Evolutionary conservation across 306 rosid species (phyloP), one percentile per base, ranked within the genome.

Genomic region (Vicia sativa): DNA sequence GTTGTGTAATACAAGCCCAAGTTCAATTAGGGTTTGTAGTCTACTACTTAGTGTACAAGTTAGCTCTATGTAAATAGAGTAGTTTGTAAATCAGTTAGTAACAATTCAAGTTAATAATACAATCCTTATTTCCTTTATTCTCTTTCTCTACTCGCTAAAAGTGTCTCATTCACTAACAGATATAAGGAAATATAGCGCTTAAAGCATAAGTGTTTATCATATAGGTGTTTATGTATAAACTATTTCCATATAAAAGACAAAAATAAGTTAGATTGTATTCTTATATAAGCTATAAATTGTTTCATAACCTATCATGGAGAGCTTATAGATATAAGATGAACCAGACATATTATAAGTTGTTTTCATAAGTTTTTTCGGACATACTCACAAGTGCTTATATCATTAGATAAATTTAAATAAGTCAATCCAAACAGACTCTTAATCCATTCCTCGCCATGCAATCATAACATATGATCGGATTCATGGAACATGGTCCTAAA

Each of bases 401-500:
- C 9, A 6, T 21, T 15, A 14, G 19, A 45, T 45, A 45, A 45
- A 5, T 9, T 45, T 18, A 45, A 45, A 45, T 45, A 45, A 45
- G 52, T 45, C 52, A 6, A 45, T 45, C 18, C 52, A 45, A 45
- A 45, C 19, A 45, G 0, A 45, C 9, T 18, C 9, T 5, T 23
- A 25, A 23, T 11, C 25, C 15, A 53, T 21, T 11, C 16, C 14
- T 11, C n/a, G 11, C 37, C 59, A n/a, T 28, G 37, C 41, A 28
- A 56, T n/a, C 21, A 56, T 56, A n/a, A 29, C 2, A 29, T n/a
- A n/a, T 56, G 41, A 18, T 12, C 2, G 38, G 38, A 25, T 25
- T 25, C 73, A 6, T 52, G 4, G 11, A 69, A 72, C 6, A 11
- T 42, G 23, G 43, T 10, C 70, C 65, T 16, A 38, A 62, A 3